Percentiles rank a stretch among this genome's conserved stretches.
These are phyloP conservation scores for Trametes meyenii DNA, from an alignment of 768 basidiomycete species.

Conservation along the genomic window DNA sequence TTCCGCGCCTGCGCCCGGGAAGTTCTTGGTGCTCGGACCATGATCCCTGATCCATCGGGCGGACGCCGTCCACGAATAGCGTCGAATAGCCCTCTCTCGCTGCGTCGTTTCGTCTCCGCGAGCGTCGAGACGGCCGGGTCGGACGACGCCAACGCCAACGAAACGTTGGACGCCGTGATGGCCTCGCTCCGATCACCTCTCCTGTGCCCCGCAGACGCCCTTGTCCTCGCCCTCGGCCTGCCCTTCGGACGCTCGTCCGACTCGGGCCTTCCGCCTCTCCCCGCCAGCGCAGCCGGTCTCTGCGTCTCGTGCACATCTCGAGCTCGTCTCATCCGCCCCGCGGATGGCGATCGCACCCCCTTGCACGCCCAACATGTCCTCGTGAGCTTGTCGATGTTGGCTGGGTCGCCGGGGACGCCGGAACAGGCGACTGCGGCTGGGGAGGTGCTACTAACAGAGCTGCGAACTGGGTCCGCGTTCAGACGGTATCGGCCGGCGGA, in stretches of 20 bases:
- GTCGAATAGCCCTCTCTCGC: too few relatives aligned
- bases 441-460: background rate
- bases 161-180: too few relatives aligned
- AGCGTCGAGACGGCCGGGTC: too few relatives aligned
- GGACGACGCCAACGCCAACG: too few relatives aligned
- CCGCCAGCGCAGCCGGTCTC: background rate
- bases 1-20: too few relatives aligned
- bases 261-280: background rate
- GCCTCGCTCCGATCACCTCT: too few relatives aligned
- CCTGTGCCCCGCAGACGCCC: too few relatives aligned
- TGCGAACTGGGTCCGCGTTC: slow-evolving; percentile 7
- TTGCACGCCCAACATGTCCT: background rate
- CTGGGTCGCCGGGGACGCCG: background rate
- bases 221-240: too few relatives aligned
- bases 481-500: slow-evolving; percentile 3
- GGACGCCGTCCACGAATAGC: too few relatives aligned
- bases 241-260: background rate
- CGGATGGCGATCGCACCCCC: background rate
- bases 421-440: slow-evolving; percentile 18
- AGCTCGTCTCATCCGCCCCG: background rate
- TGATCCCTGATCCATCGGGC: too few relatives aligned
- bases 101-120: too few relatives aligned
- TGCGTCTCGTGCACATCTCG: background rate
- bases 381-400: background rate
- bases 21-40: too few relatives aligned